phyloP scores from a whole-genome alignment of 2,329 filamentous ascomycete genomes.

The Phyllosticta ampelicida region DNA sequence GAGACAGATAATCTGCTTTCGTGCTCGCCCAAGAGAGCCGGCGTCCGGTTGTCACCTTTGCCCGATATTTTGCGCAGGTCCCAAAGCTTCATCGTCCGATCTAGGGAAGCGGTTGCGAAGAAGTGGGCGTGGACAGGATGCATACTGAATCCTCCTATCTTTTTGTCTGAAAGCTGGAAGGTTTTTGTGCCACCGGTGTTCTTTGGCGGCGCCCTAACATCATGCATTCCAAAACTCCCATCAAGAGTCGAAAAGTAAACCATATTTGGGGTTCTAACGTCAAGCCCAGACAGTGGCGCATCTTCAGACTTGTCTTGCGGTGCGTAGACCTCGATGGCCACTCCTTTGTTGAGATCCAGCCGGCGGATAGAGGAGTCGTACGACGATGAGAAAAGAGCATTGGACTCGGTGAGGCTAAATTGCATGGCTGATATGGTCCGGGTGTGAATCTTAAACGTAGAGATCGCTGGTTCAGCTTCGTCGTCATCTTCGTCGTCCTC shows the following conservation, averaged over 20 bases:
- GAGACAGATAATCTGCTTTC: constrained; percentile 75
- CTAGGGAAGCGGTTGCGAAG: constrained; percentile 78
- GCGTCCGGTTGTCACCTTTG: constrained; percentile 49
- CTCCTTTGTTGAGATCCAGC: constrained; percentile 69
- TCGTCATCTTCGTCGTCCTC: constrained; percentile 58
- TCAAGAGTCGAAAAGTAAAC: constrained; percentile 82
- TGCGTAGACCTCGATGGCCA: constrained; percentile 72
- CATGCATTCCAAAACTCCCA: constrained; percentile 70
- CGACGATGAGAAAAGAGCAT: constrained; percentile 70
- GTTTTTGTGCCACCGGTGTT: constrained; percentile 45
- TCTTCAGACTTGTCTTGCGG: constrained; percentile 60
- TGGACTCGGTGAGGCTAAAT: constrained; percentile 61
- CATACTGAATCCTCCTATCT: constrained; percentile 87
- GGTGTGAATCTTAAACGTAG: constrained; percentile 81
- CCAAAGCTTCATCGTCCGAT: constrained; percentile 86
- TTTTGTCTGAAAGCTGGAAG: constrained; percentile 76
- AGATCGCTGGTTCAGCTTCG: constrained; percentile 63
- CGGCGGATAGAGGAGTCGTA: constrained; percentile 90
- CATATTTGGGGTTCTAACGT: constrained; percentile 61
- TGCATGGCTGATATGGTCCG: constrained; percentile 80
- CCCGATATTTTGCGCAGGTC: constrained; percentile 71
- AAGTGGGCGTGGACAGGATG: constrained; percentile 73
- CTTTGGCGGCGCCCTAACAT: constrained; percentile 51
- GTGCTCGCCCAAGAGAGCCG: constrained; percentile 69
- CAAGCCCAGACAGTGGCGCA: constrained; percentile 71